These are phyloP conservation scores for Blastomyces percursus DNA, from an alignment of 2,329 filamentous ascomycete species.

Conservation along the genomic window DNA sequence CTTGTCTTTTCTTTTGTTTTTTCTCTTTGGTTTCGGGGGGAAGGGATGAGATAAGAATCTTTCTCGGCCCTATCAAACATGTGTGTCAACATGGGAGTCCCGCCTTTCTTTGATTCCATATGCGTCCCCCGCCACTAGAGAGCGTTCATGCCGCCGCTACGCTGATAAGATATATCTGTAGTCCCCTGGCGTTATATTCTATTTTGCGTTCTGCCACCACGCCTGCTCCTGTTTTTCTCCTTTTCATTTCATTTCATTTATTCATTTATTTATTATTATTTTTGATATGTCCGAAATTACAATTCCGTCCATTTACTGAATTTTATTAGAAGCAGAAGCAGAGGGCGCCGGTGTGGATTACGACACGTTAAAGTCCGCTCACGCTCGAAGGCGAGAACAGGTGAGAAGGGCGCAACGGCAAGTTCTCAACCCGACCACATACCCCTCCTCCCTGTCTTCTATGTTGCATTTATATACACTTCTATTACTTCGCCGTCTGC, in stretches of 20 bases:
- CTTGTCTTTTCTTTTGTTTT: background rate
- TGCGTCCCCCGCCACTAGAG: background rate
- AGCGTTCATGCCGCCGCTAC: background rate
- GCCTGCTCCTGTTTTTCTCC: too few relatives aligned
- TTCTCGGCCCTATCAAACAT: background rate
- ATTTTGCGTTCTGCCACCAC: background rate
- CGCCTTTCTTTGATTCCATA: background rate
- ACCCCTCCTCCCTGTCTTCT: background rate
- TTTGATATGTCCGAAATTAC: background rate
- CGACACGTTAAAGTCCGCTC: constrained; percentile 13
- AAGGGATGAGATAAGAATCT: background rate
- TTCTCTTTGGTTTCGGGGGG: too few relatives aligned
- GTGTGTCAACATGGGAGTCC: background rate
- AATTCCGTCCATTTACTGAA: background rate
- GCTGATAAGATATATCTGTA: background rate
- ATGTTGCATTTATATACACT: background rate
- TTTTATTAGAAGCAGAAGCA: constrained; percentile 2
- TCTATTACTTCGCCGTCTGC: background rate
- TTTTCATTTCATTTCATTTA: too few relatives aligned
- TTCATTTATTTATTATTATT: background rate
- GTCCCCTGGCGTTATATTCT: too few relatives aligned
- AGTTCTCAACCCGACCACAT: constrained; percentile 1
- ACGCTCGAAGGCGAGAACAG: constrained; percentile 20
- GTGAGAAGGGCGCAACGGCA: constrained; percentile 23
- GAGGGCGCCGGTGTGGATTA: background rate